Conservation (phyloP, 1,139 yeast genomes). For the Yarrowia galli region DNA sequence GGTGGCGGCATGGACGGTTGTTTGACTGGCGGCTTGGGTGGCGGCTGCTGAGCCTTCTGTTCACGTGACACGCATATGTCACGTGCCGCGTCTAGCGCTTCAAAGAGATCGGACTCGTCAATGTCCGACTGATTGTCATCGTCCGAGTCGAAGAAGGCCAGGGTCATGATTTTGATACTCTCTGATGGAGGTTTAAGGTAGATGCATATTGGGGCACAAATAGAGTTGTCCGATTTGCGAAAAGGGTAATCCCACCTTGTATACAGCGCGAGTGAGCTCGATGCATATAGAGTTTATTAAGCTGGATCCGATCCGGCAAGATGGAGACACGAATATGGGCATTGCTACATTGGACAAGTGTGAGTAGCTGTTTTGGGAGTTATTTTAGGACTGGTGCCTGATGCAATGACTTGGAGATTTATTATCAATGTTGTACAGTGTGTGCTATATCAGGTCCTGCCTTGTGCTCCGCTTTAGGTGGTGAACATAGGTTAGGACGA, state of each 20-base stretch:
- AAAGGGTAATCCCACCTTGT: neutral
- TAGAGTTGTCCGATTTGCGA: neutral
- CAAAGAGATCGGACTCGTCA: slow-evolving; percentile 19
- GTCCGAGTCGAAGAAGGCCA: slow-evolving; percentile 29
- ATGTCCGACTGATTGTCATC: slow-evolving; percentile 29
- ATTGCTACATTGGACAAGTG: neutral
- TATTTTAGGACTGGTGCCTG: neutral
- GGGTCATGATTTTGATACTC: slow-evolving; percentile 14
- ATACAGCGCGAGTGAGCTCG: neutral
- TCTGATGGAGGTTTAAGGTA: slow-evolving; percentile 12
- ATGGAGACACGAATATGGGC: neutral
- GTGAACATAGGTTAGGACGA: neutral
- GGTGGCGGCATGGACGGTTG: slow-evolving; percentile 8
- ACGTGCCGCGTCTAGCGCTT: slow-evolving; percentile 6
- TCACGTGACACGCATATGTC: slow-evolving; percentile 14
- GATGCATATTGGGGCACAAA: neutral
- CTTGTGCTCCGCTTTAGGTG: neutral
- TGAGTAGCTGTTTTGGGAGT: neutral
- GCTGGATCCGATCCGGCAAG: neutral
- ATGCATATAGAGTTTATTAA: slow-evolving; percentile 9
- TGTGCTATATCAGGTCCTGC: neutral
- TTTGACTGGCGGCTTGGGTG: neutral
- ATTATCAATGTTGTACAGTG: neutral
- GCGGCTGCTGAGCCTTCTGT: no score
- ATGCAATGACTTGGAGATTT: neutral